Conservation (phyloP, 2,329 filamentous ascomycete species). For the Apiospora kogelbergensis region DNA sequence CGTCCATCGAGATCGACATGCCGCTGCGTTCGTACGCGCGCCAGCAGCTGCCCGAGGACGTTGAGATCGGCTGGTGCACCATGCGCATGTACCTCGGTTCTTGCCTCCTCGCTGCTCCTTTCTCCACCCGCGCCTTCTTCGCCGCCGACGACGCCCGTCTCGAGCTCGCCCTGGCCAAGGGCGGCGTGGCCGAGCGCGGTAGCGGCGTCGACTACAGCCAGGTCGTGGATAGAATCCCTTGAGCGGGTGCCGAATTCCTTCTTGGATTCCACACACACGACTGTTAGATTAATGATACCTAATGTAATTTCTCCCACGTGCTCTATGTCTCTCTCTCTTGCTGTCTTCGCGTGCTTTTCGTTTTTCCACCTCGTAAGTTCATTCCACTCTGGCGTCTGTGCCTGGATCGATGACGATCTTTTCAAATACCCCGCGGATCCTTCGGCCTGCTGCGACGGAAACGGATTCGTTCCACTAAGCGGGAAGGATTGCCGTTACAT, state of each 20-base stretch:
- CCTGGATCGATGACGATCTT: not conserved
- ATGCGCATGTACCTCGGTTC: constrained; percentile 27
- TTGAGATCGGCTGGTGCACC: constrained; percentile 23
- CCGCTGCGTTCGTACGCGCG: constrained; percentile 32
- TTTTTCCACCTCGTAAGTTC: not conserved
- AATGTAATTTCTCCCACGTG: not conserved
- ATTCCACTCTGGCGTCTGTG: not conserved
- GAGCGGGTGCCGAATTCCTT: not conserved
- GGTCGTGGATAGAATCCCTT: constrained; percentile 4
- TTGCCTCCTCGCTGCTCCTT: constrained; percentile 33
- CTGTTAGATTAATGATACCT: not conserved
- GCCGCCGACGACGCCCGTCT: constrained; percentile 31
- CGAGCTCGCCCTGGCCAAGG: constrained; percentile 33
- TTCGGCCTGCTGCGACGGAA: not conserved
- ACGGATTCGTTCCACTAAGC: not conserved
- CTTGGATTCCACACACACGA: not conserved
- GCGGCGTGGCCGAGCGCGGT: constrained; percentile 28
- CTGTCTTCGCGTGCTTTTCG: not conserved
- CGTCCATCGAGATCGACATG: constrained; percentile 22
- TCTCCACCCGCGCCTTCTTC: constrained; percentile 30
- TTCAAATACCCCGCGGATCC: no score
- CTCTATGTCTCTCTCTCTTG: no score
- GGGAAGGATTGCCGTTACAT: not conserved
- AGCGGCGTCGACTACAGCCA: constrained; percentile 9
- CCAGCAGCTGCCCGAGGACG: constrained; percentile 20